Conservation (phyloP, 768 basidiomycete species). For the Rhizopogon vulgaris region DNA sequence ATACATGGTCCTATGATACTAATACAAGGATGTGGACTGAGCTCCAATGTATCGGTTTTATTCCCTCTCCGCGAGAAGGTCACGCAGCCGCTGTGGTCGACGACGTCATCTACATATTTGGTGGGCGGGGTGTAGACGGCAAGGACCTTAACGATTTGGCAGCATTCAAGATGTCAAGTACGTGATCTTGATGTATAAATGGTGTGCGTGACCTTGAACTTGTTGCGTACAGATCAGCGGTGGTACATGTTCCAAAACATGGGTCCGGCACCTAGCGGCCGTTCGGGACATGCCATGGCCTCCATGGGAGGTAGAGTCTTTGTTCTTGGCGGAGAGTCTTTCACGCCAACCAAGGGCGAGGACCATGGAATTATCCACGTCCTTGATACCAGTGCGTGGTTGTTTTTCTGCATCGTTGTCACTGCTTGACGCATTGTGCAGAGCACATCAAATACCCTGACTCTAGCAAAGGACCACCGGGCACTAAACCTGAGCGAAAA, state of each 20-base stretch:
- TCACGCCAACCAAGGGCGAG: slow-evolving; percentile 64
- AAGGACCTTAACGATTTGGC: slow-evolving; percentile 92
- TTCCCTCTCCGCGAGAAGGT: slow-evolving; percentile 92
- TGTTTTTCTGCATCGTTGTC: not conserved
- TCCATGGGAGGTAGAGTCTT: slow-evolving; percentile 83
- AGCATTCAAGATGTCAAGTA: slow-evolving; percentile 96
- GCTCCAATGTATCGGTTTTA: slow-evolving; percentile 92
- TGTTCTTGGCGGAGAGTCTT: slow-evolving; percentile 93
- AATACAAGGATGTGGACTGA: slow-evolving; percentile 82
- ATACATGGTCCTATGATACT: slow-evolving; percentile 93
- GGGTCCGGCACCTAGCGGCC: slow-evolving; percentile 89
- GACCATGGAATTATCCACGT: slow-evolving; percentile 83
- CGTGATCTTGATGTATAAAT: slow-evolving; percentile 26
- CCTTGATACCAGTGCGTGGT: slow-evolving; percentile 83
- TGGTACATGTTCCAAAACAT: slow-evolving; percentile 99
- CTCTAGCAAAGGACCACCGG: slow-evolving; percentile 37
- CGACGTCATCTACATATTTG: slow-evolving; percentile 96
- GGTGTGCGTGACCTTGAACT: slow-evolving; percentile 9
- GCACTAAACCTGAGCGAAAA: slow-evolving; percentile 31
- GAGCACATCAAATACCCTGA: slow-evolving; percentile 95
- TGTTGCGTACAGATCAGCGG: slow-evolving; percentile 62
- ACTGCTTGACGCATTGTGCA: slow-evolving; percentile 22
- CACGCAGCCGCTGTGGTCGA: slow-evolving; percentile 96
- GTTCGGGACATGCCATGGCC: slow-evolving; percentile 98
- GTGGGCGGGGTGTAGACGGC: slow-evolving; percentile 94